Conservation (phyloP, 768 basidiomycete species). For the Coprinopsis sp. region DNA sequence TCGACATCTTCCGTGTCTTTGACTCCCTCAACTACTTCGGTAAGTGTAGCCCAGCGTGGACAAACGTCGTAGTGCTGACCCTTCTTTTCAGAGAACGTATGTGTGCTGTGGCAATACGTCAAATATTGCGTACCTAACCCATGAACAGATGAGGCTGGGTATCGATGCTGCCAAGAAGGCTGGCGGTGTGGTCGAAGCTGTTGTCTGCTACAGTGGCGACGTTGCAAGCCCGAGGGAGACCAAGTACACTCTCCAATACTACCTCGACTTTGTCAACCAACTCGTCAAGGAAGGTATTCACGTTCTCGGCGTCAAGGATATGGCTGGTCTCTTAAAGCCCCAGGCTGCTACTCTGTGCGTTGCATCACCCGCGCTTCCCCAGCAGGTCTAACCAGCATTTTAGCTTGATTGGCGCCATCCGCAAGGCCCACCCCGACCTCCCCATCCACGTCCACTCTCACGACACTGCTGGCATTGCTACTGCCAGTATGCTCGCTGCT, state of each 20-base stretch:
- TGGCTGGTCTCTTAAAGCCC: constrained; percentile 96
- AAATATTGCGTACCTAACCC: background rate
- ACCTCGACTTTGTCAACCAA: constrained; percentile 91
- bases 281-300: constrained; percentile 94
- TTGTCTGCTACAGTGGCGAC: constrained; percentile 98
- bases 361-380: background rate
- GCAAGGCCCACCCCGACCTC: constrained; percentile 93
- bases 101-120: constrained; percentile 19
- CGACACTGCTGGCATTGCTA: constrained; percentile 97
- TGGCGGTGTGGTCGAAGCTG: constrained; percentile 96
- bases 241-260: constrained; percentile 97
- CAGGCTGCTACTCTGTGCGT: constrained; percentile 85
- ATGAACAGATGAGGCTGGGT: constrained; percentile 82
- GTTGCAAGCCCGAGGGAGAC: constrained; percentile 91
- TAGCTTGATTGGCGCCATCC: constrained; percentile 90
- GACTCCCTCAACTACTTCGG: constrained; percentile 99
- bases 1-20: constrained; percentile 99
- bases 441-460: constrained; percentile 99
- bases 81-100: constrained; percentile 58
- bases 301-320: constrained; percentile 96
- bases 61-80: constrained; percentile 1
- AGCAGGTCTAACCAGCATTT: constrained; percentile 5
- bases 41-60: constrained; percentile 29
- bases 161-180: constrained; percentile 99
- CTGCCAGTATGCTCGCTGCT: constrained; percentile 94